phyloP scores from a whole-genome alignment of 371 early-diverging fungal genomes.

The Cokeromyces recurvatus region DNA sequence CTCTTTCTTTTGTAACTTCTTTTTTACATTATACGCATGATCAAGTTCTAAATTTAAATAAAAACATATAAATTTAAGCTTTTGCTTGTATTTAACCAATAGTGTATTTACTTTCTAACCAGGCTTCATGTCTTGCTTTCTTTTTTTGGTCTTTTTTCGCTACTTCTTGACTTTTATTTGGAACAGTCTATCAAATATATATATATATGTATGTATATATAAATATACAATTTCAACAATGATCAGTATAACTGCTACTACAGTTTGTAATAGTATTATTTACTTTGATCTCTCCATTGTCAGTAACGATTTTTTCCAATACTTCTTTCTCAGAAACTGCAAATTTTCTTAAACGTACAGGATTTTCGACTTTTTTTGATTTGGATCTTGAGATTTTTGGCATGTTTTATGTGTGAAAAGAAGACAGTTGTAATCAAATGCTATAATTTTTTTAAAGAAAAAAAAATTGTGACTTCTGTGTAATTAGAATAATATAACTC shows the following conservation, averaged over 20 bases:
- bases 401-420: constrained; percentile 23
- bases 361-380: constrained; percentile 11
- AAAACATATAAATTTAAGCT: background rate
- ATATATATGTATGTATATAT: too few species aligned
- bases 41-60: constrained; percentile 40
- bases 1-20: constrained; percentile 42
- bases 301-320: constrained; percentile 12
- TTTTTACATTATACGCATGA: constrained; percentile 41
- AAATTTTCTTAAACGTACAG: constrained; percentile 20
- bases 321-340: constrained; percentile 23
- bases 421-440: too few species aligned
- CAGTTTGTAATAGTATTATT: background rate
- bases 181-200: constrained; percentile 5
- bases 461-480: too few species aligned
- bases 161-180: constrained; percentile 16
- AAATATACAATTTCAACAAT: background rate
- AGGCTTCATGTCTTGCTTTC: constrained; percentile 53
- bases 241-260: too few species aligned
- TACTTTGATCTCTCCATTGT: constrained; percentile 12
- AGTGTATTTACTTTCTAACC: constrained; percentile 47
- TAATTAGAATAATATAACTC: too few species aligned
- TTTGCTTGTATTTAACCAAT: background rate
- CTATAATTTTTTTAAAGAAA: too few species aligned
- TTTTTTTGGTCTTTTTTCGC: constrained; percentile 44
- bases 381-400: constrained; percentile 39